Base-by-base conservation (phyloP, 2,329 filamentous ascomycete genomes). In the Ilyonectria robusta region DNA sequence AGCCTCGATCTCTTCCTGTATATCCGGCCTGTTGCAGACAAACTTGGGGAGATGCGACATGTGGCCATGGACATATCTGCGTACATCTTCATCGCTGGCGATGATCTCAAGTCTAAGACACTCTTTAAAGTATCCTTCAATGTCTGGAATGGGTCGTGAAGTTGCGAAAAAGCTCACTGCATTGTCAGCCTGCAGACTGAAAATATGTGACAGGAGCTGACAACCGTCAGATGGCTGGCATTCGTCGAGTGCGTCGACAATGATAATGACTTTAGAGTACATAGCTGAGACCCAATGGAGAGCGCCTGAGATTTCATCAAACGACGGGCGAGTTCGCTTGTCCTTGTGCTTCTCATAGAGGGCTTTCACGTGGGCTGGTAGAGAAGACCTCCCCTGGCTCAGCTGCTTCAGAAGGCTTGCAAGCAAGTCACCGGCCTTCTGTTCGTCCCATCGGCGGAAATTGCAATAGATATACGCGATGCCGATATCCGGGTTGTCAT, bases 371-470 rank as follows among this genome's bases (percentile, higher is more conserved):
- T 6, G 6, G 1, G 9, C 29, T 29, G 69, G 57, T 0, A 60
- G 19, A 9, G 19, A 5, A 5, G 68, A 4, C 8, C 37, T 68
- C 0, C 46, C 5, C 21, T 79, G 68, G 0, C 64, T 60, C 1
- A 83, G 73, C 56, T 83, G 81, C 48, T 78, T 79, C 2, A 80
- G 23, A 1, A 83, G 59, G 48, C 72, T 77, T 1, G 71, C 59
- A 3, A 82, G 60, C 1, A 82, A 54, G 9, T 72, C 58, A 0
- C 64, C 31, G 1, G 66, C n/a, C 8, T 19, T 73, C 42, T 81
- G 79, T 1, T 73, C 71, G 2, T 77, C 59, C 26, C 26, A 26
- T 26, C 26, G 26, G 5, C 26, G 26, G 26, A 26, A 26, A 26
- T 26, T 26, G 26, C 74, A 80, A 47, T 77, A 82, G 1, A 81